Conservation (phyloP, 306 rosid genomes). For the Begonia fuchsioides region DNA sequence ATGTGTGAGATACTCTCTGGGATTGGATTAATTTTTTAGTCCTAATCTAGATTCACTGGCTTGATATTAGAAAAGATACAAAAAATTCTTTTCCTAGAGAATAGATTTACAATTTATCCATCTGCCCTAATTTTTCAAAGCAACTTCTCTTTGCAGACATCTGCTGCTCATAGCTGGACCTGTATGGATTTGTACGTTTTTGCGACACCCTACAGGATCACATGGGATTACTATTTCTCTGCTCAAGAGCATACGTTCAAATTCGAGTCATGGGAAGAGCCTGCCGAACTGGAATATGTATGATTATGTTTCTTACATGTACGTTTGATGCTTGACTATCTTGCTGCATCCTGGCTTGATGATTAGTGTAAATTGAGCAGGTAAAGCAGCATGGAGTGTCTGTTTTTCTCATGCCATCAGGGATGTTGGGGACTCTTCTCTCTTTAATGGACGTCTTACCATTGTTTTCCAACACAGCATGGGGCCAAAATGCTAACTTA, state of each 20-base stretch:
- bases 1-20: too few relatives aligned
- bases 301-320: conserved; percentile 6
- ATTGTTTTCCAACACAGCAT: conserved; percentile 65
- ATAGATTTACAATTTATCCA: not conserved
- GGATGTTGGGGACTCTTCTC: conserved; percentile 88
- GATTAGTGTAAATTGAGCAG: conserved; percentile 31
- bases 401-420: conserved; percentile 98
- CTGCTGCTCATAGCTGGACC: conserved; percentile 92
- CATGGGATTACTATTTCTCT: conserved; percentile 95
- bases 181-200: conserved; percentile 97
- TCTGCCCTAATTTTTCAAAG: not conserved
- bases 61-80: too few relatives aligned
- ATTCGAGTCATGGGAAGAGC: conserved; percentile 89
- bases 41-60: not conserved
- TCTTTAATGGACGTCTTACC: conserved; percentile 82
- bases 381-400: conserved; percentile 90
- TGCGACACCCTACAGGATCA: conserved; percentile 85
- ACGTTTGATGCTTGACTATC: not conserved
- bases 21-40: not conserved
- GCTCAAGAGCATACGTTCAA: conserved; percentile 65
- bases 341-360: conserved; percentile 12
- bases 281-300: conserved; percentile 98
- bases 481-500: conserved; percentile 86
- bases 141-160: conserved; percentile 36
- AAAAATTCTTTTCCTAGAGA: not conserved